A percentile compares a stretch with the other conserved stretches of the same genome.
These are phyloP conservation scores for Cryptococcus amylolentus DNA, from an alignment of 1,284 basidiomycete species.

Conservation along the genomic window DNA sequence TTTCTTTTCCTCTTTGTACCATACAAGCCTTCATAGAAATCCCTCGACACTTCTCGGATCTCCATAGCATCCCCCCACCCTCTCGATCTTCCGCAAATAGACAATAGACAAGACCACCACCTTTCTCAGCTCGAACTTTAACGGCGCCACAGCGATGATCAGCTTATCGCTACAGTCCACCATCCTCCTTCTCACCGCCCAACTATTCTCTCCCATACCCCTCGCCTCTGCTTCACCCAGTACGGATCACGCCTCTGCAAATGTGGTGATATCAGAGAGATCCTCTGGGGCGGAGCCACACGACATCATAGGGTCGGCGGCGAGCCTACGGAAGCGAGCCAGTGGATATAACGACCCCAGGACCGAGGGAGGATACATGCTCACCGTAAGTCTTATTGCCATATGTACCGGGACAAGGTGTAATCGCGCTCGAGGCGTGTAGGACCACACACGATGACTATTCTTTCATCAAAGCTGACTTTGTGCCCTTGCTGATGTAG, in stretches of 20 bases:
- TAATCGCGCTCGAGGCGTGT: neutral
- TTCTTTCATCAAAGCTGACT: neutral
- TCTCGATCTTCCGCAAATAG: neutral
- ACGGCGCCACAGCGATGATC: neutral
- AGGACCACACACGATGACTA: neutral
- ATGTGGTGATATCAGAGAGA: neutral
- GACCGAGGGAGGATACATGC: conserved; percentile 25
- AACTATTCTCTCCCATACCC: conserved; percentile 13
- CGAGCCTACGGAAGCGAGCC: conserved; percentile 6
- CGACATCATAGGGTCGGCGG: conserved; percentile 10
- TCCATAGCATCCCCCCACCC: neutral
- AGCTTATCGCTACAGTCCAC: conserved; percentile 8
- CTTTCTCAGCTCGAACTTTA: neutral
- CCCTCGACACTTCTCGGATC: neutral
- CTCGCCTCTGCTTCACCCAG: neutral
- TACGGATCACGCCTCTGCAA: neutral
- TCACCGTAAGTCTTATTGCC: conserved; percentile 22
- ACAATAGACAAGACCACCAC: neutral
- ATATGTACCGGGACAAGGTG: neutral
- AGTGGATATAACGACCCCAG: conserved; percentile 22
- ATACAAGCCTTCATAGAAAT: neutral
- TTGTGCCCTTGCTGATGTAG: conserved; percentile 38
- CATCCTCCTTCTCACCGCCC: conserved; percentile 10
- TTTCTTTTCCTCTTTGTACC: neutral
- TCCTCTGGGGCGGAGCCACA: neutral